Percentiles rank a stretch among this genome's conserved stretches.
phyloP scores from a whole-genome alignment of 2,329 filamentous ascomycete genomes.

The Tolypocladium amazonense region DNA sequence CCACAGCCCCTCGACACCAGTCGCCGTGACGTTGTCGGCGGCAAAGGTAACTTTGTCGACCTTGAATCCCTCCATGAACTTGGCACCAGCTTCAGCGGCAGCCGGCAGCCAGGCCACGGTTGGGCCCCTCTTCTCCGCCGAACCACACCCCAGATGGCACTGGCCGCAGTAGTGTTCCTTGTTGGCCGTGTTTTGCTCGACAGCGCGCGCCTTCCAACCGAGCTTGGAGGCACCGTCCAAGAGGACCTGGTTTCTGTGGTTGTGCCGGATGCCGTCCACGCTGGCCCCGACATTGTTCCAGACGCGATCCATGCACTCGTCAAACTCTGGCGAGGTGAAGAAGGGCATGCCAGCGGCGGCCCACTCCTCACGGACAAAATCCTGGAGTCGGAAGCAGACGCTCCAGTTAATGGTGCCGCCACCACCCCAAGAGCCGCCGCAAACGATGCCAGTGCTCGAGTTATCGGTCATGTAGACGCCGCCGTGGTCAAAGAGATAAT shows the following conservation, averaged over 20 bases:
- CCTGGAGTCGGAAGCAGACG: slow-evolving; percentile 54
- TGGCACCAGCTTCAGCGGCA: slow-evolving; percentile 64
- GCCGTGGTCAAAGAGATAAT: slow-evolving; percentile 60
- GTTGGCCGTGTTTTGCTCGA: slow-evolving; percentile 72
- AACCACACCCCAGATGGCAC: slow-evolving; percentile 50
- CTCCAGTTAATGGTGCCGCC: slow-evolving; percentile 87
- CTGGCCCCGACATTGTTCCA: slow-evolving; percentile 70
- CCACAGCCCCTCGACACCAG: slow-evolving; percentile 68
- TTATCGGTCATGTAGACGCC: slow-evolving; percentile 48
- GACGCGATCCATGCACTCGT: slow-evolving; percentile 69
- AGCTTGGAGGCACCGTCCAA: slow-evolving; percentile 65
- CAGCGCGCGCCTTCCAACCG: slow-evolving; percentile 57
- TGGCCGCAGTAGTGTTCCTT: slow-evolving; percentile 64
- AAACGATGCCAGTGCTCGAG: slow-evolving; percentile 47
- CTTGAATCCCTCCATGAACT: slow-evolving; percentile 75
- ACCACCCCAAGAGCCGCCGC: slow-evolving; percentile 71
- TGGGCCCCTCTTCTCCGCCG: slow-evolving; percentile 69
- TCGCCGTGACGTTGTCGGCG: slow-evolving; percentile 43
- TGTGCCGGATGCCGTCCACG: slow-evolving; percentile 56
- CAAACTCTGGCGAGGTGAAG: slow-evolving; percentile 64
- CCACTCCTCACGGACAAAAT: slow-evolving; percentile 74
- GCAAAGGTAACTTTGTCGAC: slow-evolving; percentile 64
- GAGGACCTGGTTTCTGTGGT: slow-evolving; percentile 59
- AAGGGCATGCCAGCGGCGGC: slow-evolving; percentile 57
- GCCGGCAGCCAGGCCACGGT: slow-evolving; percentile 68